phyloP scores from a whole-genome alignment of 2,329 filamentous ascomycete species.

The Ophiostoma australiae region DNA sequence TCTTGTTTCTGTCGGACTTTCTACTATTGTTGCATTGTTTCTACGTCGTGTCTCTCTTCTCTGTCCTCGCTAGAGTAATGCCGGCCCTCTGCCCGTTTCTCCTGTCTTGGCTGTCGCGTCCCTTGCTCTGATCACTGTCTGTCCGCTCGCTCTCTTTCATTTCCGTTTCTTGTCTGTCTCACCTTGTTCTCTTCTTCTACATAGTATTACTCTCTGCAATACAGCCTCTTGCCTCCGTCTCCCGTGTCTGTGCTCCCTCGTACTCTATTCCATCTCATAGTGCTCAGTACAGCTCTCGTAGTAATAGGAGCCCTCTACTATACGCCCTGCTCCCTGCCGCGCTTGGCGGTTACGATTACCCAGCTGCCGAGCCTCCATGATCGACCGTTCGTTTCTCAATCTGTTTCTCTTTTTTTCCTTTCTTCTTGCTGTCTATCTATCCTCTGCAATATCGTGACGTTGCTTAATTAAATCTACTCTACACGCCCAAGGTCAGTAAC shows the following conservation, averaged over 20 bases:
- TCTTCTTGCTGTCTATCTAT: neutral
- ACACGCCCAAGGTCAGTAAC: neutral
- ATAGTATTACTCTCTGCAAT: neutral
- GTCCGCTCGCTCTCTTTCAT: neutral
- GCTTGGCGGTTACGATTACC: conserved; percentile 9
- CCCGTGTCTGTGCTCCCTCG: neutral
- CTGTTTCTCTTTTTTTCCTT: neutral
- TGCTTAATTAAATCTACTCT: neutral
- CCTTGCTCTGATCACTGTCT: neutral
- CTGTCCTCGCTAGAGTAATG: neutral
- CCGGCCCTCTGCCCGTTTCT: neutral
- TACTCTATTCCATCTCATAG: neutral
- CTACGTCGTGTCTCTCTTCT: neutral
- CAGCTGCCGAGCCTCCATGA: conserved; percentile 7
- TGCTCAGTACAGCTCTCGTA: too few species aligned
- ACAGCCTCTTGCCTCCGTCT: neutral
- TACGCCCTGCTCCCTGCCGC: neutral
- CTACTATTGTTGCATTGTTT: neutral
- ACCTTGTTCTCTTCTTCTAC: neutral
- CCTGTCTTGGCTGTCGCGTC: conserved; percentile 5
- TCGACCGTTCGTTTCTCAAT: neutral
- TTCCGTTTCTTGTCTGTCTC: conserved; percentile 10
- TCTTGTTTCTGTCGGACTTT: conserved; percentile 1
- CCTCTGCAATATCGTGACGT: neutral
- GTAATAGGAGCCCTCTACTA: neutral